phyloP scores from a whole-genome alignment of 2,329 filamentous ascomycete genomes.

The Harringtonia lauricola region DNA sequence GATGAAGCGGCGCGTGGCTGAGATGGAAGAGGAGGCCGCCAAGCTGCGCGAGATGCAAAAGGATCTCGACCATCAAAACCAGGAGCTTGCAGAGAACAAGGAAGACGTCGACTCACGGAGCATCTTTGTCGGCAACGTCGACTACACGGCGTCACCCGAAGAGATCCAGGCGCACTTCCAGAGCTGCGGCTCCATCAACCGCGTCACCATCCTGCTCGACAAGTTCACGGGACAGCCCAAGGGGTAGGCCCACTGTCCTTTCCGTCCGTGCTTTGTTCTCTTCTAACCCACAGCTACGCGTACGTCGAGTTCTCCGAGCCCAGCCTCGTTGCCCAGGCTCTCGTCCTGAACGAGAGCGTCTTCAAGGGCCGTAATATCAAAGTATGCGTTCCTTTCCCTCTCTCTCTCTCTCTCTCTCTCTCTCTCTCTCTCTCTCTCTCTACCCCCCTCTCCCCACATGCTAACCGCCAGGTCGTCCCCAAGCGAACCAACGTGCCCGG shows the following conservation, averaged over 20 bases:
- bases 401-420: not conserved
- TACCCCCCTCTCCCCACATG: not conserved
- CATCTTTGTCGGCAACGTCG: slow-evolving; percentile 97
- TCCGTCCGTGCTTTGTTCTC: not conserved
- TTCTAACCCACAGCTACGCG: slow-evolving; percentile 57
- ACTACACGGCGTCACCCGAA: slow-evolving; percentile 93
- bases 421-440: not conserved
- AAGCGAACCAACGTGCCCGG: slow-evolving; percentile 96
- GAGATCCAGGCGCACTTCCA: slow-evolving; percentile 98
- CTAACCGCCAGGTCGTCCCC: slow-evolving; percentile 65
- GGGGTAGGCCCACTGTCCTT: slow-evolving; percentile 57
- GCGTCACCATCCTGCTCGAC: slow-evolving; percentile 92
- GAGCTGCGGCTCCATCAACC: slow-evolving; percentile 93
- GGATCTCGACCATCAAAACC: slow-evolving; percentile 71
- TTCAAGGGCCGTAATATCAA: slow-evolving; percentile 95
- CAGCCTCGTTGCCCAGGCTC: slow-evolving; percentile 79
- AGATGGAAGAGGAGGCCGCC: slow-evolving; percentile 84
- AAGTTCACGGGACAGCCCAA: slow-evolving; percentile 99
- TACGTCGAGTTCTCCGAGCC: slow-evolving; percentile 98
- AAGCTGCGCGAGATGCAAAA: slow-evolving; percentile 83
- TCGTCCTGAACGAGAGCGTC: slow-evolving; percentile 91
- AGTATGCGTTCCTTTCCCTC: slow-evolving; percentile 15
- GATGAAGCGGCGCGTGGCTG: slow-evolving; percentile 77
- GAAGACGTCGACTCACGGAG: slow-evolving; percentile 91
- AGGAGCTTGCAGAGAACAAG: slow-evolving; percentile 80